phyloP scores from a whole-genome alignment of 208 protist genomes.

The Porcisia deanei region DNA sequence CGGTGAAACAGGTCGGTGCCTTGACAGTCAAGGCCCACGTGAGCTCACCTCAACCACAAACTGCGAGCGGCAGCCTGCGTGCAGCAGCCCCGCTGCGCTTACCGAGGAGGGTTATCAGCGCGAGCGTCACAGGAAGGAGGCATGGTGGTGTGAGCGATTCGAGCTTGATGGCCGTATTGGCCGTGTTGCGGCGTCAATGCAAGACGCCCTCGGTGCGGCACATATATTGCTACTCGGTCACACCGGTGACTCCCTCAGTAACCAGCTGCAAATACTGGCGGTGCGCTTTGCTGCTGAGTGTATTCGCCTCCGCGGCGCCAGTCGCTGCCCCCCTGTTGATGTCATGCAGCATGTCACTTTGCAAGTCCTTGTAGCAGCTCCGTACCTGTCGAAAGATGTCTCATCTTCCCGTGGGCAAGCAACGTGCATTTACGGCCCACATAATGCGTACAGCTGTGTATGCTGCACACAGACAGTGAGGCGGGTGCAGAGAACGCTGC shows the following conservation, averaged over 20 bases:
- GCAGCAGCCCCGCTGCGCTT: not conserved
- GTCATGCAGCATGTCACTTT: conserved; percentile 7
- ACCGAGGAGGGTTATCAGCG: not conserved
- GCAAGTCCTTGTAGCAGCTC: conserved; percentile 13
- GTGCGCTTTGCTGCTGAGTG: conserved; percentile 18
- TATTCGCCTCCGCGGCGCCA: conserved; percentile 1
- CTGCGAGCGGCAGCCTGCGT: not conserved
- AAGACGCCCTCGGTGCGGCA: conserved; percentile 32
- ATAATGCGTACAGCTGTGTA: not conserved
- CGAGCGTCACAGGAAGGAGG: conserved; percentile 11
- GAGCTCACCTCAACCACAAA: not conserved
- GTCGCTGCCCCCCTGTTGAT: conserved; percentile 3
- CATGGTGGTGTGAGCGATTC: conserved; percentile 37
- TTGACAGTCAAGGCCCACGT: not conserved
- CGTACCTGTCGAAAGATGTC: conserved; percentile 9
- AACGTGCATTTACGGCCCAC: conserved; percentile 16
- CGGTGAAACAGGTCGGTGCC: conserved; percentile 10
- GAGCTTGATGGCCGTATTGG: conserved; percentile 27
- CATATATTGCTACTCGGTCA: conserved; percentile 42
- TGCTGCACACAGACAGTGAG: conserved; percentile 10
- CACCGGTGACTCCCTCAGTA: conserved; percentile 19
- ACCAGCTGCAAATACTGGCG: conserved; percentile 18
- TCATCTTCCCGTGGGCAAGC: conserved; percentile 7
- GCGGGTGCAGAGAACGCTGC: conserved; percentile 3
- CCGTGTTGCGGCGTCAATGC: conserved; percentile 33